Conservation (phyloP, 1,284 basidiomycete species). For the Rhizoctonia solani region DNA sequence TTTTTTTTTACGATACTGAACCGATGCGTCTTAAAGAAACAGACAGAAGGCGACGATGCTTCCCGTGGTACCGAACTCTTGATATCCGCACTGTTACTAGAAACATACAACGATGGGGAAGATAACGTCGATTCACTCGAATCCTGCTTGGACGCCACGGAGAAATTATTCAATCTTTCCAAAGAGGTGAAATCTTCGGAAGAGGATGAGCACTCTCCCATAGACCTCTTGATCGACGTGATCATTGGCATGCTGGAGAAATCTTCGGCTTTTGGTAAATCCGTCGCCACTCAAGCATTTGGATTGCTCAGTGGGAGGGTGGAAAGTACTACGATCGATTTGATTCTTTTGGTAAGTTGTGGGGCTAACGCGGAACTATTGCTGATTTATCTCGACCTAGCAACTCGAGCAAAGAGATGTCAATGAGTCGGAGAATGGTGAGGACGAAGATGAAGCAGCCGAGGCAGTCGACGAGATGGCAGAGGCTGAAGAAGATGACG, state of each 20-base stretch:
- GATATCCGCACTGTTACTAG: constrained; percentile 67
- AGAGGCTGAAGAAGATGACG: constrained; percentile 53
- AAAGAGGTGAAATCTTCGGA: constrained; percentile 51
- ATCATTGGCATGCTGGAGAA: constrained; percentile 89
- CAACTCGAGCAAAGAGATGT: constrained; percentile 74
- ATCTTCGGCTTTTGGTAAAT: constrained; percentile 80
- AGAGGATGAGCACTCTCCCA: constrained; percentile 57
- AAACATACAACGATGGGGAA: constrained; percentile 68
- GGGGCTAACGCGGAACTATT: constrained; percentile 5
- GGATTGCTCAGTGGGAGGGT: constrained; percentile 71
- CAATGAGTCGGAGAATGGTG: constrained; percentile 52
- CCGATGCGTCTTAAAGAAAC: neutral
- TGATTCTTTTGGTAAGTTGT: constrained; percentile 76
- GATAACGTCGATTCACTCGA: constrained; percentile 64
- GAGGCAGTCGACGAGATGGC: constrained; percentile 42
- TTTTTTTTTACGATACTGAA: neutral
- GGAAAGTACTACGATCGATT: constrained; percentile 75
- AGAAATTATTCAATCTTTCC: constrained; percentile 45
- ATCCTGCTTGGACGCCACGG: constrained; percentile 41
- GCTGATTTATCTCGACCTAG: constrained; percentile 49
- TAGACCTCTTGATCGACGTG: constrained; percentile 85
- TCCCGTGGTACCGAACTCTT: constrained; percentile 68
- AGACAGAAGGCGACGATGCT: constrained; percentile 22
- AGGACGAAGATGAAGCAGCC: constrained; percentile 51
- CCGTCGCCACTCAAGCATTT: constrained; percentile 82